These are phyloP conservation scores for Brassica rapa DNA, from an alignment of 345 rosid genomes.

Conservation along the genomic window DNA sequence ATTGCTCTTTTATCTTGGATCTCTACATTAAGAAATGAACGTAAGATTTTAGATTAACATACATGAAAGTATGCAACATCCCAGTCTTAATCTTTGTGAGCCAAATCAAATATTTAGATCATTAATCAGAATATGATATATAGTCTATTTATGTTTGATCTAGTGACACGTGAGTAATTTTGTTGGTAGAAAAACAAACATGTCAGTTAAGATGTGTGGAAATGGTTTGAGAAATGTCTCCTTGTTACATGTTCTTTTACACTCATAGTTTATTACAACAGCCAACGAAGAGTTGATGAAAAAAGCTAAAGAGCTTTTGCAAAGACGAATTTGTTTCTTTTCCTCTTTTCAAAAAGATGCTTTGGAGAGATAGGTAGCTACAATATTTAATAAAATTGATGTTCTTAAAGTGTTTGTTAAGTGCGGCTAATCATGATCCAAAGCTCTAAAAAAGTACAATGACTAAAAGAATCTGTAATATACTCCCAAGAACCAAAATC, in stretches of 20 bases:
- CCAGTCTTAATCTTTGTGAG: neutral
- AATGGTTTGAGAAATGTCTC: neutral
- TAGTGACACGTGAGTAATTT: neutral
- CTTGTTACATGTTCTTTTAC: slow-evolving; percentile 15
- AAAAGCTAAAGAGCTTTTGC: slow-evolving; percentile 33
- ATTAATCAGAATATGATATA: neutral
- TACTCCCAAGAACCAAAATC: neutral
- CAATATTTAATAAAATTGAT: neutral
- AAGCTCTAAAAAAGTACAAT: neutral
- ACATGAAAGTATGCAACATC: neutral
- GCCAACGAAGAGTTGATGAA: slow-evolving; percentile 19
- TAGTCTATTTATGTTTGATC: neutral
- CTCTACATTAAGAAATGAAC: neutral
- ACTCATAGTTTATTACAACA: slow-evolving; percentile 22
- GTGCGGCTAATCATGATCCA: slow-evolving; percentile 33
- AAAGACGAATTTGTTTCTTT: slow-evolving; percentile 20
- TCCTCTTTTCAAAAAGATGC: slow-evolving; percentile 26
- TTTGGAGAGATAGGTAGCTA: slow-evolving; percentile 18
- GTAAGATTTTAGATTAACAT: neutral
- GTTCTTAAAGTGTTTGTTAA: neutral
- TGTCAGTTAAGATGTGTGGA: neutral
- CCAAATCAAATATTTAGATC: neutral
- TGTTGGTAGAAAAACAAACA: neutral
- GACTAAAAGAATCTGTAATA: neutral
- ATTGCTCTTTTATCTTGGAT: neutral